Evolutionary conservation across 441 rosid genomes (phyloP).

Genomic region (Metrosideros polymorpha): DNA sequence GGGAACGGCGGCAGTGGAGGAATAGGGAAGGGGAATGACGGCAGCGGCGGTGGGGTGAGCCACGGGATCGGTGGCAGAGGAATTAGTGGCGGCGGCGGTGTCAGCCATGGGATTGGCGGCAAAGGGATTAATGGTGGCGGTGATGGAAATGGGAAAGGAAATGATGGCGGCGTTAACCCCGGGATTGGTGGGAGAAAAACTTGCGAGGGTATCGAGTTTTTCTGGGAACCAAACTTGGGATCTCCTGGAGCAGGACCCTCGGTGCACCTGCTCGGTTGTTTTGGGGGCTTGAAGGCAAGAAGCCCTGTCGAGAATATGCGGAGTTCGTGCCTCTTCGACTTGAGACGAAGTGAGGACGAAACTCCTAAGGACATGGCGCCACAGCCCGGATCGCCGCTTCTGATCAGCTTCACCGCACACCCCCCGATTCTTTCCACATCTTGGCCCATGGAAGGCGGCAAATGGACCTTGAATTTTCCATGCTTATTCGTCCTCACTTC

Average conservation of each 20-base stretch:
- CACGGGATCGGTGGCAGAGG: constrained; percentile 5
- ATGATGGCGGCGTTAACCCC: constrained; percentile 18
- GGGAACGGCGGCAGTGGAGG: constrained; percentile 3
- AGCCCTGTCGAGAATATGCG: constrained; percentile 77
- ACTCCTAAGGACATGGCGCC: constrained; percentile 51
- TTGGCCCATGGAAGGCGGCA: constrained; percentile 59
- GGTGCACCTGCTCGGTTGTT: constrained; percentile 51
- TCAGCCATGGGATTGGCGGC: neutral
- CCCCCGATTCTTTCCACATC: constrained; percentile 49
- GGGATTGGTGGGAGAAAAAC: constrained; percentile 25
- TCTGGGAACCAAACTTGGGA: neutral
- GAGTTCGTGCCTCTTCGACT: constrained; percentile 32
- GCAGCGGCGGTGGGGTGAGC: constrained; percentile 10
- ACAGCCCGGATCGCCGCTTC: constrained; percentile 64
- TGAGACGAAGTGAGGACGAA: constrained; percentile 53
- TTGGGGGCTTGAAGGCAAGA: constrained; percentile 72
- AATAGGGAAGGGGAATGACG: constrained; percentile 24
- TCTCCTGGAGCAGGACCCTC: constrained; percentile 32
- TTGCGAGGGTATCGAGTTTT: neutral
- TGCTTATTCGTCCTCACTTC: constrained; percentile 59
- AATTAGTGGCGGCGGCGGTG: neutral
- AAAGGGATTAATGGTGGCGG: neutral
- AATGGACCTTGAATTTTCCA: constrained; percentile 59
- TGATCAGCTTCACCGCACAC: constrained; percentile 53
- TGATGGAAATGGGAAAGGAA: too few relatives aligned